These are phyloP conservation scores for Lachnellula hyalina DNA, from an alignment of 2,329 filamentous ascomycete species.

Conservation along the genomic window DNA sequence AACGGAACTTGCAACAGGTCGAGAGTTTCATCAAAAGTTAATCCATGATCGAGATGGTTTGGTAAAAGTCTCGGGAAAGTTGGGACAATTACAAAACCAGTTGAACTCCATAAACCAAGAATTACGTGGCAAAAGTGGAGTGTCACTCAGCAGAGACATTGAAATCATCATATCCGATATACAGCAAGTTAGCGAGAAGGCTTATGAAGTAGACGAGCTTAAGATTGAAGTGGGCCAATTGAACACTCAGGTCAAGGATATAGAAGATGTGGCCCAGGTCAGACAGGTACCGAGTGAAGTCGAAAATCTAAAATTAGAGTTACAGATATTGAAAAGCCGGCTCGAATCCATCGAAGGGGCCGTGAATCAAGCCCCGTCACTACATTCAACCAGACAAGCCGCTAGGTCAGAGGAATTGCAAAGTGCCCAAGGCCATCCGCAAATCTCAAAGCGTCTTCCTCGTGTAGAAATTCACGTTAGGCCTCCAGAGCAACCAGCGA, in stretches of 20 bases:
- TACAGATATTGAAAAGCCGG: not conserved
- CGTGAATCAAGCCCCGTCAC: not conserved
- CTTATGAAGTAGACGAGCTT: constrained; percentile 24
- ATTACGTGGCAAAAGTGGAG: constrained; percentile 7
- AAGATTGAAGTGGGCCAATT: constrained; percentile 22
- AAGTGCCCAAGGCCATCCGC: not conserved
- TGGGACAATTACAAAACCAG: constrained; percentile 6
- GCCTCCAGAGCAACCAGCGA: not conserved
- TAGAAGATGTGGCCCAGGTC: constrained; percentile 7
- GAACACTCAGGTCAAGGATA: constrained; percentile 12
- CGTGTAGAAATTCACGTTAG: constrained; percentile 1
- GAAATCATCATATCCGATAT: constrained; percentile 21
- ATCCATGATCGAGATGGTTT: constrained; percentile 9
- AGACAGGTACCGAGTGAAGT: not conserved
- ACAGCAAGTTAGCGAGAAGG: constrained; percentile 18
- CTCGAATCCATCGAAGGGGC: not conserved
- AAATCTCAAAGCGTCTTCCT: not conserved
- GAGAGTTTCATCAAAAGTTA: constrained; percentile 3
- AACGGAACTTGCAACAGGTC: constrained; percentile 15
- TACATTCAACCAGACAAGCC: not conserved
- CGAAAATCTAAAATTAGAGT: not conserved
- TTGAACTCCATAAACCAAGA: constrained; percentile 1
- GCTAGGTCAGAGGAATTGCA: not conserved
- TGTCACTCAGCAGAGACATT: constrained; percentile 7
- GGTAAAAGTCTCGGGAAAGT: constrained; percentile 4